These are phyloP conservation scores for Suhomyces kilbournensis DNA, from an alignment of 805 yeast species.

Conservation along the genomic window DNA sequence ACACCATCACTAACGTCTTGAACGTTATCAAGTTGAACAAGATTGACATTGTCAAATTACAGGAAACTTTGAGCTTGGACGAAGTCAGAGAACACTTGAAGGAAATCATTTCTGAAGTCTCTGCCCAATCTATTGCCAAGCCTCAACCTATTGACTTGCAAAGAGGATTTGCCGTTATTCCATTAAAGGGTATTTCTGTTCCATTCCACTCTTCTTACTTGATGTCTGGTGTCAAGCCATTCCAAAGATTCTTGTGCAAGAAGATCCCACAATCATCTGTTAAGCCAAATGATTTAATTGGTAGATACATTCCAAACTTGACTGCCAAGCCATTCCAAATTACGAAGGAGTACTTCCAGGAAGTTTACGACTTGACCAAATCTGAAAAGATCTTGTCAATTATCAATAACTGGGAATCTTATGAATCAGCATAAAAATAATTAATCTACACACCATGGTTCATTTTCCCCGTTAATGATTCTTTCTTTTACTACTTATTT, in stretches of 20 bases:
- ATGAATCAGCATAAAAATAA: constrained; percentile 46
- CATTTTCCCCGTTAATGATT: neutral
- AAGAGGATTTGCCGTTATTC: constrained; percentile 98
- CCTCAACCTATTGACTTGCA: constrained; percentile 96
- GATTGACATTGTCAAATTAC: constrained; percentile 86
- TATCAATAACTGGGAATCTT: constrained; percentile 93
- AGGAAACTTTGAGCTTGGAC: constrained; percentile 77
- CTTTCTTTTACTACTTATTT: neutral
- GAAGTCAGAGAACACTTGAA: constrained; percentile 84
- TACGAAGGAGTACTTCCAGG: constrained; percentile 95
- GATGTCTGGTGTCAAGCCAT: constrained; percentile 98
- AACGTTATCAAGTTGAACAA: constrained; percentile 92
- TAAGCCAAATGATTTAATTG: constrained; percentile 88
- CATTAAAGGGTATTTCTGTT: constrained; percentile 97
- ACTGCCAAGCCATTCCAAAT: constrained; percentile 97
- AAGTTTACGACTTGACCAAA: constrained; percentile 86
- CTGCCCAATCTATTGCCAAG: constrained; percentile 77
- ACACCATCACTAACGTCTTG: constrained; percentile 87
- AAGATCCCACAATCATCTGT: constrained; percentile 93
- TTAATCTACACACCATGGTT: neutral
- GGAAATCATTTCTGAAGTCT: constrained; percentile 83
- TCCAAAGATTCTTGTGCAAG: constrained; percentile 95
- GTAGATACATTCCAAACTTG: constrained; percentile 96
- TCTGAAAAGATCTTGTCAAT: constrained; percentile 88
- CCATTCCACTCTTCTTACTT: constrained; percentile 99